Base-by-base conservation (phyloP, 2,329 filamentous ascomycete species). In the Pyrenochaeta sp. region DNA sequence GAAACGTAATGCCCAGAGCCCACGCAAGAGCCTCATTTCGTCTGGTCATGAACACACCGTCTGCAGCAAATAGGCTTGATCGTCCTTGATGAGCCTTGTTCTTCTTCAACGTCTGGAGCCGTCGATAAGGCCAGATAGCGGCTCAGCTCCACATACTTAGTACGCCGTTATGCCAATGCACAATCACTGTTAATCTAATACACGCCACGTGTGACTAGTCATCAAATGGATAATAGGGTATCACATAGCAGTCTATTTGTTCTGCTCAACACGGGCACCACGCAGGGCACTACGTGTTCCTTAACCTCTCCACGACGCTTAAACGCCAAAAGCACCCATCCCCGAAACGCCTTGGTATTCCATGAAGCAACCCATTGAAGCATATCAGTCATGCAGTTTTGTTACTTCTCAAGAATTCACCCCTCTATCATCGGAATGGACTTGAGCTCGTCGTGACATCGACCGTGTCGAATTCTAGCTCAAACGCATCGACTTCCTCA, bases 381-480 rank as follows among this genome's bases (percentile, higher is more conserved):
- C 28, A 39, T 50, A 40, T 48, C 20, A 44, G 29, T 39, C 41
- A 15, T 48, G 24, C 26, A n/a, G n/a, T n/a, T n/a, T n/a, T n/a
- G n/a, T n/a, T n/a, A n/a, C n/a, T n/a, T n/a, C n/a, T n/a, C n/a
- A n/a, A n/a, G n/a, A n/a, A n/a, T n/a, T n/a, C n/a, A n/a, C n/a
- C n/a, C n/a, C n/a, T n/a, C n/a, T n/a, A 14, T 55, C 29, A 63
- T 45, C 73, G 58, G 61, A 70, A 74, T 3, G 73, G 72, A 56
- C 72, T 75, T 23, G 70, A 73, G 39, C 61, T 69, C n/a, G 60
- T 58, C 41, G 35, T 63, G 15, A 62, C 65, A 44, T 77, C 74
- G 22, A 73, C 67, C 38, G 72, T 77, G 63, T 78, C 77, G 58
- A 79, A 80, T 32, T 78, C 75, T 63, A 80, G 69, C 46, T 78